phyloP scores from a whole-genome alignment of 208 protist genomes.

The Acanthamoeba quina region DNA sequence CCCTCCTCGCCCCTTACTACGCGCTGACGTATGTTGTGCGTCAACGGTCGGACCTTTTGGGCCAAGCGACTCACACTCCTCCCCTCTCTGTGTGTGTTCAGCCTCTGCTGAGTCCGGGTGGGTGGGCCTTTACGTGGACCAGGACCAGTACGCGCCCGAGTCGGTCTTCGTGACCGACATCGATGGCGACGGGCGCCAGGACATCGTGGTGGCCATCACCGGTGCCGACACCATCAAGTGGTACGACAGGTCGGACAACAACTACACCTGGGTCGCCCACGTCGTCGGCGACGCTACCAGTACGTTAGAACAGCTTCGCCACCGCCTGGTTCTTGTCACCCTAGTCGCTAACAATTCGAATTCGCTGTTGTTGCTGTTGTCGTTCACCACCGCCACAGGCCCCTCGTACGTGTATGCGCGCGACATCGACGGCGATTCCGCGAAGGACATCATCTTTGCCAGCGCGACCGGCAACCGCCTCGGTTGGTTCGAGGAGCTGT shows the following conservation, averaged over 20 bases:
- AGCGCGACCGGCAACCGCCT: not conserved
- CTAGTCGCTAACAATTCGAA: not conserved
- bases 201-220: not conserved
- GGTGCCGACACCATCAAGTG: not conserved
- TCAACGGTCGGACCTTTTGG: not conserved
- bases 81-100: not conserved
- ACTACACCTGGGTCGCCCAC: not conserved
- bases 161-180: not conserved
- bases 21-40: not conserved
- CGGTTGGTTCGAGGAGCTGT: slow-evolving; percentile 16
- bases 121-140: slow-evolving; percentile 5
- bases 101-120: not conserved
- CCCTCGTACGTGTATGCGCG: not conserved
- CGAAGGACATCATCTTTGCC: slow-evolving; percentile 10
- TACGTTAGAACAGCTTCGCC: not conserved
- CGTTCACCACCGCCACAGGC: not conserved
- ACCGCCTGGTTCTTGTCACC: not conserved
- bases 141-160: not conserved
- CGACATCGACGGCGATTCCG: not conserved
- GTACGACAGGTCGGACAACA: not conserved
- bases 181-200: not conserved
- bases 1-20: not conserved
- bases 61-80: not conserved
- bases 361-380: not conserved
- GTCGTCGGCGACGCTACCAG: not conserved